phyloP scores from a whole-genome alignment of 768 basidiomycete genomes.

The Rubroboletus pulcherrimus region DNA sequence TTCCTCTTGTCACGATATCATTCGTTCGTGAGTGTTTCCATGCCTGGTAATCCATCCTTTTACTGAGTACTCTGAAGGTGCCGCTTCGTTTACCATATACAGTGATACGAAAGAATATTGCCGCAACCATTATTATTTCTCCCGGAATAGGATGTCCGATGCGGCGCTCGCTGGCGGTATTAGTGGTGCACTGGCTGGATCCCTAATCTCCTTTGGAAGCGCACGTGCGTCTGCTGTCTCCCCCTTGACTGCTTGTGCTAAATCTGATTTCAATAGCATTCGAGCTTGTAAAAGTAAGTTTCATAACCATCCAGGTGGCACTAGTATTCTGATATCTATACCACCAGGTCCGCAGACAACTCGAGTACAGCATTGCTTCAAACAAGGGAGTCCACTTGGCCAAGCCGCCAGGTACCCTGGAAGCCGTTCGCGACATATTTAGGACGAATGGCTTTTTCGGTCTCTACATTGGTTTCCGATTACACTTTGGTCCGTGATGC shows the following conservation, averaged over 20 bases:
- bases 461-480: conserved; percentile 77
- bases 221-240: conserved; percentile 60
- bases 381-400: conserved; percentile 65
- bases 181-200: conserved; percentile 85
- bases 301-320: background rate
- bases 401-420: conserved; percentile 74
- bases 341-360: conserved; percentile 76
- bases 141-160: conserved; percentile 57
- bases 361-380: conserved; percentile 88
- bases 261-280: conserved; percentile 51
- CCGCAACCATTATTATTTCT: conserved; percentile 54
- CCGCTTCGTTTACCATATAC: conserved; percentile 90
- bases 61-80: conserved; percentile 46
- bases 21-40: conserved; percentile 76
- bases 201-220: conserved; percentile 84
- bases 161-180: conserved; percentile 76
- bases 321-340: conserved; percentile 9
- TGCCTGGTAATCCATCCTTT: background rate
- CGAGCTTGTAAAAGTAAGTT: conserved; percentile 86
- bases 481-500: conserved; percentile 72
- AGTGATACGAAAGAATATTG: conserved; percentile 77
- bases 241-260: conserved; percentile 16
- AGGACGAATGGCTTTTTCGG: conserved; percentile 57
- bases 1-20: conserved; percentile 92
- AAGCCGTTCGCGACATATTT: conserved; percentile 80